Evolutionary conservation across 2,329 filamentous ascomycete genomes (phyloP), one percentile per base, ranked within the genome.

Genomic region (Ophiostoma pallidulum): DNA sequence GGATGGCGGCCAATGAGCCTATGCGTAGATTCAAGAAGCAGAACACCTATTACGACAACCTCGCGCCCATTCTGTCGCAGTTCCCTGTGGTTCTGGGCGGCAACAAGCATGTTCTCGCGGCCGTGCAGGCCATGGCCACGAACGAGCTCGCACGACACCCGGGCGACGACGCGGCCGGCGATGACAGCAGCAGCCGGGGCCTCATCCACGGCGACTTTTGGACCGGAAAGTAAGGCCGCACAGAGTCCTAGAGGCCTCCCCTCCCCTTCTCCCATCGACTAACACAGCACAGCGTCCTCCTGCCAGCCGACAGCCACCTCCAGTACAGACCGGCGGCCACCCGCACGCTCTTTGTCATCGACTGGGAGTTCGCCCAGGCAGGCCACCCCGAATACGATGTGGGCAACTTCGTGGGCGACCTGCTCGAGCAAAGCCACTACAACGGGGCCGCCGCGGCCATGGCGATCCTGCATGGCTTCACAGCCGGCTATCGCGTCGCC

Each of bases 171-270:
- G 40, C 24, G 2, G 48, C 45, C 1, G 16, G 8, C 14, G 37
- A 24, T 4, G 10, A 16, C n/a, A 10, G 12, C 19, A 10, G 12
- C 19, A 32, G 46, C 6, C 57, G 57, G 54, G 58, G 59, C 2
- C 29, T 59, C 13, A 58, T 70, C 18, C 67, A 70, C 50, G 66
- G 67, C 1, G 66, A 70, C 47, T 66, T 69, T 38, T 69, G 66
- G 62, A 58, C 62, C 5, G 66, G 64, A 4, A 70, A 70, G 66
- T 69, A 62, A n/a, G n/a, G n/a, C n/a, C n/a, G n/a, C n/a, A n/a
- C n/a, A n/a, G n/a, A n/a, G n/a, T n/a, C n/a, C n/a, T n/a, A n/a
- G n/a, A n/a, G n/a, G n/a, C n/a, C n/a, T n/a, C n/a, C n/a, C n/a
- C n/a, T n/a, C n/a, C n/a, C n/a, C n/a, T n/a, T n/a, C n/a, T n/a